Evolutionary conservation across 139 green algal genomes (phyloP).

Genomic region (Mesotaenium endlicherianum): DNA sequence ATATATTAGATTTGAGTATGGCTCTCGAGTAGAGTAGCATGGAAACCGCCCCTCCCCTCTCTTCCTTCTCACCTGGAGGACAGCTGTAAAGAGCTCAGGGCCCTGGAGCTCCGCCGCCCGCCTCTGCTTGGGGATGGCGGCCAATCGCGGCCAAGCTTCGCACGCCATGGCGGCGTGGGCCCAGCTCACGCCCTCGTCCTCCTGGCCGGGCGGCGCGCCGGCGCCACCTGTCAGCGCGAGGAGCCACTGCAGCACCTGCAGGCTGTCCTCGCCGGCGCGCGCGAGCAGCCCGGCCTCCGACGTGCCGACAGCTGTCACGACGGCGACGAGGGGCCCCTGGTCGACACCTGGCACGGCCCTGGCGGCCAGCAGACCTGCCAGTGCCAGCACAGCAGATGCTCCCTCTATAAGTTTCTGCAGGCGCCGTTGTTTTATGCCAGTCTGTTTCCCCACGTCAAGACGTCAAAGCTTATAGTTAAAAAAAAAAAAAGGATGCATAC

Average conservation of each 20-base stretch:
- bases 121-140: neutral
- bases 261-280: neutral
- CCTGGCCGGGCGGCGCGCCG: neutral
- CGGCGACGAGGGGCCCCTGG: conserved; percentile 1
- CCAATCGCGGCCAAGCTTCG: conserved; percentile 31
- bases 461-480: too few species aligned
- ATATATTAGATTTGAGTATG: too few species aligned
- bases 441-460: too few species aligned
- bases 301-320: neutral
- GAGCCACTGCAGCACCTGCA: conserved; percentile 20
- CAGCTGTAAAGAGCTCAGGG: neutral
- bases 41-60: too few species aligned
- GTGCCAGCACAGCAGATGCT: too few species aligned
- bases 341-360: conserved; percentile 11
- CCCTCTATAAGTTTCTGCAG: too few species aligned
- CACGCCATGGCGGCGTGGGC: conserved; percentile 12
- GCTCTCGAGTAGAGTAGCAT: too few species aligned
- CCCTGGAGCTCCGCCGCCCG: neutral
- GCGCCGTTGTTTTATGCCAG: too few species aligned
- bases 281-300: conserved; percentile 9
- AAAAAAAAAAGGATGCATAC: too few species aligned
- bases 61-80: conserved; percentile 24
- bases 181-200: conserved; percentile 9
- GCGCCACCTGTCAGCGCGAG: conserved; percentile 12
- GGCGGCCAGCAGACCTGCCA: too few species aligned